phyloP scores from a whole-genome alignment of 73 alveolate species.

The Stentor coeruleus region DNA sequence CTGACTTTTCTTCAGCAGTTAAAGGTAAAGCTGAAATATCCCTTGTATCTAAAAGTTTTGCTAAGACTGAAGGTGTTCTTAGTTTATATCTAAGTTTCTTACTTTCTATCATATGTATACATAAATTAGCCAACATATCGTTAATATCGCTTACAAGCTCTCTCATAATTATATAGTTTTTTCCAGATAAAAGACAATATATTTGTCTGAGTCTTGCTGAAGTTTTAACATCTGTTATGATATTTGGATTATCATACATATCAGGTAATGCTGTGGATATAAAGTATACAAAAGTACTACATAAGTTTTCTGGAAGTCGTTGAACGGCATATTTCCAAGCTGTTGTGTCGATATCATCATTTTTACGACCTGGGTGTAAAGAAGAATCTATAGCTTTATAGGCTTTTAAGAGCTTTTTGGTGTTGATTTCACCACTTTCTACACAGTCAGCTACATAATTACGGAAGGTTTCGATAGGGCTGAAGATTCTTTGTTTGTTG shows the following conservation, averaged over 20 bases:
- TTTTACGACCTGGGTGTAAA: conserved; percentile 16
- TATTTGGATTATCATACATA: background rate
- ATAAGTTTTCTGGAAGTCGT: conserved; percentile 3
- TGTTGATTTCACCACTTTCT: background rate
- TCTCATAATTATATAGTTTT: background rate
- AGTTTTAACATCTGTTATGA: background rate
- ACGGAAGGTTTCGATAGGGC: background rate
- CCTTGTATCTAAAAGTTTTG: background rate
- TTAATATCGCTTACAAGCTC: conserved; percentile 5
- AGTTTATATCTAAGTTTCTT: background rate
- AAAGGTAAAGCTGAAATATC: background rate
- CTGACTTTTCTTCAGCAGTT: background rate
- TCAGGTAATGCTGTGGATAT: background rate
- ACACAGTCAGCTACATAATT: background rate
- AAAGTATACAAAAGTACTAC: background rate
- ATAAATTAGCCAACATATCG: background rate
- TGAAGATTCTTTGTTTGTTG: background rate
- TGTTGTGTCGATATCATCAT: background rate
- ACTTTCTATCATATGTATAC: background rate
- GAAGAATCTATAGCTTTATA: background rate
- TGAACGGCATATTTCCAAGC: conserved; percentile 20
- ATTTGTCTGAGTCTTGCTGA: background rate
- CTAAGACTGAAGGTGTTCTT: background rate
- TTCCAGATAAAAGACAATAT: background rate
- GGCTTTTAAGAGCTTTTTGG: background rate